Conservation (phyloP, 495 filamentous ascomycete species). For the Talaromyces nanjingensis region DNA sequence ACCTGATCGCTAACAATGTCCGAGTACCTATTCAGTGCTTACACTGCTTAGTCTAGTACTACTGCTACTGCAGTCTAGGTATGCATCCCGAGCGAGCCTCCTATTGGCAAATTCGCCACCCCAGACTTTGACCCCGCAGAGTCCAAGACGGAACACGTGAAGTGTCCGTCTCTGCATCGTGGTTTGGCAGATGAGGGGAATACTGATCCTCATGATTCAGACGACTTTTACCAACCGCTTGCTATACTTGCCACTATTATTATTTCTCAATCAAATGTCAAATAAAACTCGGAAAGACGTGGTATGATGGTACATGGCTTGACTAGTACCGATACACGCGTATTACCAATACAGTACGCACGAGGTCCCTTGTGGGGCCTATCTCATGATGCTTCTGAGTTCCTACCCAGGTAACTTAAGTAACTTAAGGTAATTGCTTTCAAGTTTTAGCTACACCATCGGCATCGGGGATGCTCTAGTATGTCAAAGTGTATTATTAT, state of each 20-base stretch:
- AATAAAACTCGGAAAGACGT: neutral
- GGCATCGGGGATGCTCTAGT: neutral
- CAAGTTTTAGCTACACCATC: neutral
- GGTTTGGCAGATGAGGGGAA: neutral
- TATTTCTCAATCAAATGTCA: too few relatives aligned
- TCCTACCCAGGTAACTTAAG: too few relatives aligned
- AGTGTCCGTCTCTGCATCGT: neutral
- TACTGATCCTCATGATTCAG: neutral
- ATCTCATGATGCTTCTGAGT: neutral
- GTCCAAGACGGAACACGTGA: neutral
- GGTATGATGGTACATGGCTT: neutral
- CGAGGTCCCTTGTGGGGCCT: neutral
- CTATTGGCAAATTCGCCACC: conserved; percentile 5
- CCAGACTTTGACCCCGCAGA: conserved; percentile 3
- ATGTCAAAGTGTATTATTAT: neutral
- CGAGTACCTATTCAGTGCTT: neutral
- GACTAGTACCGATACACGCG: neutral
- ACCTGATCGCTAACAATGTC: neutral
- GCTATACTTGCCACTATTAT: neutral
- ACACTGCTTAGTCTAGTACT: too few relatives aligned
- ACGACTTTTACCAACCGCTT: neutral
- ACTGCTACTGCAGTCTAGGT: too few relatives aligned
- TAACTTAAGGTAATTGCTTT: neutral
- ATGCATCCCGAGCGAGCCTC: neutral
- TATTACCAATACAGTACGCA: neutral